Base-by-base conservation (phyloP, 2,329 filamentous ascomycete species). In the Colletotrichum orchidophilum region DNA sequence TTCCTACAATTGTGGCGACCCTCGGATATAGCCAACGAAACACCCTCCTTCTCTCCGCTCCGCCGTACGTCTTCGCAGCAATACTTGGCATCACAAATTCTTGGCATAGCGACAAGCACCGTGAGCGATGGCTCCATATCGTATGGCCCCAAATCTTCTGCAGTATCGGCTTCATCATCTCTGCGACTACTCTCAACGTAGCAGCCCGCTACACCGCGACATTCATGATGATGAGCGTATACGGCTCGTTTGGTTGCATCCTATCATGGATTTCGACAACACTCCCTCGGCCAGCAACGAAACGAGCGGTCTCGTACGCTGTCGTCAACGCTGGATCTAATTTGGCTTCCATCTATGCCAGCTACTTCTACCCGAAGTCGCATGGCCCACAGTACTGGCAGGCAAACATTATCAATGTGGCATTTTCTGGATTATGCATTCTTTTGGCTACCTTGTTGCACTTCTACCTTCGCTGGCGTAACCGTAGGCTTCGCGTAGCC, bases 21-120 rank as follows among this genome's bases (percentile, higher is more conserved):
- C 3, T 78, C 81, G 7, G 75, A 76, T n/a, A 81, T 78, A 64
- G 62, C 42, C 1, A 75, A 73, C 73, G 74, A 76, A 73, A 85
- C 81, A 5, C 79, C 15, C 75, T 87, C 15, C 78, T 87, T 6
- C 79, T 87, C 3, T 87, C 85, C 0, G 81, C 79, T 57, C 85
- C 86, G 0, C 86, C 86, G 0, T 87, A 85, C 73, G 76, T 85
- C 2, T 75, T 85, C 7, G 80, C 80, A n/a, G 80, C 81, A 12
- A 83, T 83, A 2, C 82, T 85, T 42, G 70, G 81, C 3, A 81
- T 82, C 5, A 83, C 81, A 1, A 81, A 81, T 76, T 84, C 80
- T 5, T 85, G 84, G 0, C 84, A 83, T 1, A 76, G 78, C 2
- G 79, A 82, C 71, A 81, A 84, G 35, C 39, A 46, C 11, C 39